These are phyloP conservation scores for Penicillium frequentans DNA, from an alignment of 2,329 filamentous ascomycete genomes.

Conservation along the genomic window DNA sequence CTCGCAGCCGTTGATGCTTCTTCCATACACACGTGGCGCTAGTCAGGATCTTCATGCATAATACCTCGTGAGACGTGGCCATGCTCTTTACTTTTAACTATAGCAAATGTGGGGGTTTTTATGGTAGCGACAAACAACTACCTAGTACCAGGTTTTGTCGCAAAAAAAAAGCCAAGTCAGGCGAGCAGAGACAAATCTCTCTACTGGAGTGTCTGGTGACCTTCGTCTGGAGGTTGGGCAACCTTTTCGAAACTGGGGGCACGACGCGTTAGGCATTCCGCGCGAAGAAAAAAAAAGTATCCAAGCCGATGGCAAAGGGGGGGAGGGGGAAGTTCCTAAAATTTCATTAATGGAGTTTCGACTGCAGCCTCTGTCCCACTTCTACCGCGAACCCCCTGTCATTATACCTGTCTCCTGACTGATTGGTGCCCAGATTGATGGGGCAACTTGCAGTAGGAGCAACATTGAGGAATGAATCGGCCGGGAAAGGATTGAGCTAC, in stretches of 20 bases:
- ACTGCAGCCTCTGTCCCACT: conserved; percentile 11
- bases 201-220: conserved; percentile 8
- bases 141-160: background rate
- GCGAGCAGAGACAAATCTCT: background rate
- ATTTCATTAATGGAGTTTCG: conserved; percentile 1
- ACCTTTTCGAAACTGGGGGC: conserved; percentile 2
- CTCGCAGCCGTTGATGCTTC: conserved; percentile 40
- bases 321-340: background rate
- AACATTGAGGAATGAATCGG: background rate
- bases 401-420: background rate
- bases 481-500: background rate
- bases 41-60: conserved; percentile 39
- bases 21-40: conserved; percentile 38
- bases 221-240: conserved; percentile 7
- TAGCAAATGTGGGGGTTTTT: background rate
- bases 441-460: background rate
- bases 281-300: background rate
- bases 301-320: background rate
- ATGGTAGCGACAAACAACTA: background rate
- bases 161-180: conserved; percentile 2
- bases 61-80: conserved; percentile 8
- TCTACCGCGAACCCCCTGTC: conserved; percentile 3
- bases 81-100: background rate
- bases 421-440: conserved; percentile 4
- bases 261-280: conserved; percentile 12